phyloP scores from a whole-genome alignment of 2,329 filamentous ascomycete species.

The Colletotrichum tanaceti region DNA sequence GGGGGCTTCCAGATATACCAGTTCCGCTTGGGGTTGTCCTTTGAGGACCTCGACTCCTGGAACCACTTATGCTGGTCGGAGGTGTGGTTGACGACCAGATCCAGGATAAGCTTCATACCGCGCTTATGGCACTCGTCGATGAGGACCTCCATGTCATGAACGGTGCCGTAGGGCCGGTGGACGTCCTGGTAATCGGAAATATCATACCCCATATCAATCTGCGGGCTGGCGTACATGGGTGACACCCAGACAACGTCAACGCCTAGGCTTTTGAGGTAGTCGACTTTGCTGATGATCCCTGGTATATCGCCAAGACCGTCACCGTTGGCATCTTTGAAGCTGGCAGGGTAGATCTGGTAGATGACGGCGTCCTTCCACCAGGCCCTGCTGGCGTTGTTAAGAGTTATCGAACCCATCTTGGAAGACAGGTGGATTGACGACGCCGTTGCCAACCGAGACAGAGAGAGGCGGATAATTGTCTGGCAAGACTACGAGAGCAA shows the following conservation, averaged over 20 bases:
- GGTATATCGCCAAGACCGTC: slow-evolving; percentile 71
- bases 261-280: slow-evolving; percentile 71
- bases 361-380: slow-evolving; percentile 70
- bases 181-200: slow-evolving; percentile 75
- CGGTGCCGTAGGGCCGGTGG: slow-evolving; percentile 73
- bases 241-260: slow-evolving; percentile 75
- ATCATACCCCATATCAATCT: slow-evolving; percentile 78
- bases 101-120: slow-evolving; percentile 77
- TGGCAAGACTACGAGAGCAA: not conserved
- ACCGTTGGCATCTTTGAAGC: slow-evolving; percentile 67
- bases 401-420: slow-evolving; percentile 34
- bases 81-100: slow-evolving; percentile 83
- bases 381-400: slow-evolving; percentile 24
- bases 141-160: slow-evolving; percentile 72
- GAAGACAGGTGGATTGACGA: not conserved
- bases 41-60: slow-evolving; percentile 71
- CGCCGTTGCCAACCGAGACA: not conserved
- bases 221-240: slow-evolving; percentile 73
- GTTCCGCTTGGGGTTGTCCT: slow-evolving; percentile 71
- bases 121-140: slow-evolving; percentile 70
- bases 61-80: slow-evolving; percentile 80
- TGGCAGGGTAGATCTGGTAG: slow-evolving; percentile 71
- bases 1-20: slow-evolving; percentile 74
- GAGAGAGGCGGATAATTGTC: not conserved
- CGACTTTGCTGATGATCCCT: slow-evolving; percentile 71